Percentiles rank a stretch among this genome's conserved stretches.
These are phyloP conservation scores for Cryptosporidium muris DNA, from an alignment of 169 alveolate species.

Conservation along the genomic window DNA sequence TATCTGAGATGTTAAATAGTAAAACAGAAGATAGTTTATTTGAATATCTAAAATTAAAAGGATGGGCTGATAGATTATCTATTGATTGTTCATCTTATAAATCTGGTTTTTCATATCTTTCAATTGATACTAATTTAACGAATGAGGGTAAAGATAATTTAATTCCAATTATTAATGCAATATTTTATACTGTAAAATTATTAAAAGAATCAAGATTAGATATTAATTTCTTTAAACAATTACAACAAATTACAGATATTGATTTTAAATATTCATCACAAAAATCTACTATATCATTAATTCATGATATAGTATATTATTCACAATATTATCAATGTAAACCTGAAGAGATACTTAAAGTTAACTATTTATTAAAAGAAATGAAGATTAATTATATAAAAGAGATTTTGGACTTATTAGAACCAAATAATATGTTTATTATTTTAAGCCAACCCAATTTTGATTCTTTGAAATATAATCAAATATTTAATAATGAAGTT, in stretches of 20 bases:
- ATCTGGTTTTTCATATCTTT: slow-evolving; percentile 34
- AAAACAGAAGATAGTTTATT: neutral
- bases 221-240: no score
- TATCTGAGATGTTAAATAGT: slow-evolving; percentile 9
- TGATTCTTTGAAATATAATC: neutral
- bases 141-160: slow-evolving; percentile 6
- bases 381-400: neutral
- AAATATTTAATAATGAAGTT: neutral
- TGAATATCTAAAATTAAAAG: no score
- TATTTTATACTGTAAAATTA: no score
- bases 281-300: no score
- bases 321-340: slow-evolving; percentile 7
- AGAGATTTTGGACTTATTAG: slow-evolving; percentile 18
- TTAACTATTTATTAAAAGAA: neutral
- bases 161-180: neutral
- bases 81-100: slow-evolving; percentile 1
- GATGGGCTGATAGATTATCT: slow-evolving; percentile 5
- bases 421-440: slow-evolving; percentile 30
- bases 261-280: no score
- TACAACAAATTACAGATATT: no score
- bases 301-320: neutral
- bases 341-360: slow-evolving; percentile 34
- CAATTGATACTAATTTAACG: slow-evolving; percentile 1
- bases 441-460: neutral
- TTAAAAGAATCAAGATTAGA: no score